phyloP scores from a whole-genome alignment of 2,329 filamentous ascomycete species.

The Aspergillus neoniger region DNA sequence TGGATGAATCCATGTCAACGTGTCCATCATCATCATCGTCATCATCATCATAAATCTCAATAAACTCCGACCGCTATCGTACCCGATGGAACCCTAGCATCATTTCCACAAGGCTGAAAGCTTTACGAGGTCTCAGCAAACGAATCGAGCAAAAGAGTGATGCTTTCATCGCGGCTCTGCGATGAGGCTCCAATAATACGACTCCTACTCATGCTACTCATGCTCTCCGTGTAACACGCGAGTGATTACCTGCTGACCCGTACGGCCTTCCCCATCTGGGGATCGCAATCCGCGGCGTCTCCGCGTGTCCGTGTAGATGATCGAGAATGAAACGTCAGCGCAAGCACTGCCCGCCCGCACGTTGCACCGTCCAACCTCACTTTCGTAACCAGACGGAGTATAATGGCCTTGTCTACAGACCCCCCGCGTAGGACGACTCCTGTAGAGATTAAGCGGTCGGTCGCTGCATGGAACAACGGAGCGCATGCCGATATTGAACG shows the following conservation, averaged over 20 bases:
- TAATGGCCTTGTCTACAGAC: not conserved
- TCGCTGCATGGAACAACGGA: not conserved
- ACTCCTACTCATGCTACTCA: not conserved
- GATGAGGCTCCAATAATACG: not conserved
- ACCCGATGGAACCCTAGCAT: constrained; percentile 1
- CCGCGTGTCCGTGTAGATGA: not conserved
- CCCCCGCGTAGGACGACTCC: not conserved
- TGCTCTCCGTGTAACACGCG: not conserved
- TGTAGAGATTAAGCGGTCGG: not conserved
- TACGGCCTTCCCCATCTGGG: not conserved
- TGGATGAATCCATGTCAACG: no score
- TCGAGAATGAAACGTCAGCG: not conserved
- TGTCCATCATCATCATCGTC: not conserved
- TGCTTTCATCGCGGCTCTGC: not conserved
- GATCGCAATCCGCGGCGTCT: not conserved
- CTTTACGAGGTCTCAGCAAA: not conserved
- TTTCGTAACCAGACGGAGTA: not conserved
- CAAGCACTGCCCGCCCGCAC: not conserved
- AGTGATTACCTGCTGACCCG: not conserved
- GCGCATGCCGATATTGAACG: not conserved
- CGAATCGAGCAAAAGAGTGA: not conserved
- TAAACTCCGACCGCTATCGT: not conserved
- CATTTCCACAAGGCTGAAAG: not conserved
- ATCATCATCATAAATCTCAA: not conserved
- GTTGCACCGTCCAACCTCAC: not conserved